phyloP scores from a whole-genome alignment of 768 basidiomycete genomes.

The Suillus variegatus region DNA sequence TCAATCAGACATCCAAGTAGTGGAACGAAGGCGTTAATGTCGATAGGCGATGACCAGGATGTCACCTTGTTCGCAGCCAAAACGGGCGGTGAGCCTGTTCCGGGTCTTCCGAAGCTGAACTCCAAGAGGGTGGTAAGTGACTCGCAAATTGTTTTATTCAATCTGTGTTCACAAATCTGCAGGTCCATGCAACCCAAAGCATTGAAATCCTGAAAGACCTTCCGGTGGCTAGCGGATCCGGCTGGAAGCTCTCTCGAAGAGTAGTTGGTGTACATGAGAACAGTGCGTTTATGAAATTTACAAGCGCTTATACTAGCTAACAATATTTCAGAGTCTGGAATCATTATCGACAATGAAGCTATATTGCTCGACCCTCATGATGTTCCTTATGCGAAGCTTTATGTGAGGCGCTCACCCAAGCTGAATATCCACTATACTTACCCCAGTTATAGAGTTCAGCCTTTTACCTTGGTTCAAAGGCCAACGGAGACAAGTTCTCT shows the following conservation, averaged over 20 bases:
- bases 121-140: slow-evolving; percentile 65
- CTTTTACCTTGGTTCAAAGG: slow-evolving; percentile 71
- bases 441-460: slow-evolving; percentile 48
- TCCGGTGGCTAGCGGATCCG: slow-evolving; percentile 71
- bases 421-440: background rate
- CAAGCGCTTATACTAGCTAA: background rate
- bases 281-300: slow-evolving; percentile 47
- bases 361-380: slow-evolving; percentile 64
- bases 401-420: slow-evolving; percentile 38
- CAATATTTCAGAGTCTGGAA: slow-evolving; percentile 60
- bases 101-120: slow-evolving; percentile 71
- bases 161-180: background rate
- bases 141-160: background rate
- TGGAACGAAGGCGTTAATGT: background rate
- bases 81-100: slow-evolving; percentile 40
- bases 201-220: slow-evolving; percentile 81
- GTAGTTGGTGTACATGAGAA: slow-evolving; percentile 79
- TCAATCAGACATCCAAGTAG: background rate
- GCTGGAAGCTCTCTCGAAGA: slow-evolving; percentile 72
- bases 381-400: slow-evolving; percentile 60
- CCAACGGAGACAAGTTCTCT: slow-evolving; percentile 59
- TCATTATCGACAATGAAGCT: slow-evolving; percentile 68
- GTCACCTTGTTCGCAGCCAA: slow-evolving; percentile 67
- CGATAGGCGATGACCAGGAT: slow-evolving; percentile 57
- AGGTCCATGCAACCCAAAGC: slow-evolving; percentile 81